phyloP scores from a whole-genome alignment of 148 eudicot genomes.

The Silene conica region DNA sequence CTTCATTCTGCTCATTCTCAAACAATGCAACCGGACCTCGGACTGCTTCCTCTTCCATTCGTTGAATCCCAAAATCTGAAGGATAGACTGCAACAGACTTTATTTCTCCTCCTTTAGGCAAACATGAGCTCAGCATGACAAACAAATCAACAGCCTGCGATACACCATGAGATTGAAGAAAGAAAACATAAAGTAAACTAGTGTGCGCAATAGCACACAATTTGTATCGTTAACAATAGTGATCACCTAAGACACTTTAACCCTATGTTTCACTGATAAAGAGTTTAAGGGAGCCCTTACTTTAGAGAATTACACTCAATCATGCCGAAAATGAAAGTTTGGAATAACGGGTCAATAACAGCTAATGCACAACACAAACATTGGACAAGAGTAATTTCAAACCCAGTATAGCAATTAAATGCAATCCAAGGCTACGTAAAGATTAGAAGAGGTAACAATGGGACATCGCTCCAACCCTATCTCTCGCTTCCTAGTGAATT shows the following conservation, averaged over 20 bases:
- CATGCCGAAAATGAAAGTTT: too few relatives aligned
- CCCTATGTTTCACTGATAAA: background rate
- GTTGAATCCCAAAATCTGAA: slow-evolving; percentile 90
- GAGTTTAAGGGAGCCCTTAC: too few relatives aligned
- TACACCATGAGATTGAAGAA: background rate
- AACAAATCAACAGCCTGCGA: slow-evolving; percentile 78
- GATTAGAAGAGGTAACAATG: background rate
- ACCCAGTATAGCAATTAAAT: background rate
- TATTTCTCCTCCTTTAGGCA: slow-evolving; percentile 74
- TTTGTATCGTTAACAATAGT: background rate
- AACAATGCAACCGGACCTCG: slow-evolving; percentile 82
- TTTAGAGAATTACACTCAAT: too few relatives aligned
- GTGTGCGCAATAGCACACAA: background rate
- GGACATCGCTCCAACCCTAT: background rate
- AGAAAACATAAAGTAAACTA: background rate
- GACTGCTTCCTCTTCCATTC: slow-evolving; percentile 94
- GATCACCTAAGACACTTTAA: background rate
- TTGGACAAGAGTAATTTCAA: background rate
- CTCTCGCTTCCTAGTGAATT: too few relatives aligned
- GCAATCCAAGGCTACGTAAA: background rate
- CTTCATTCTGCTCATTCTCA: slow-evolving; percentile 42
- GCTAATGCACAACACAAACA: background rate
- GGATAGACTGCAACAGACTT: slow-evolving; percentile 88
- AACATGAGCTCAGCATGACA: slow-evolving; percentile 69
- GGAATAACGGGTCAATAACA: too few relatives aligned